A percentile compares a stretch with the other conserved stretches of the same genome.
Conservation (phyloP, 345 rosid species). For the Lagerstroemia speciosa region DNA sequence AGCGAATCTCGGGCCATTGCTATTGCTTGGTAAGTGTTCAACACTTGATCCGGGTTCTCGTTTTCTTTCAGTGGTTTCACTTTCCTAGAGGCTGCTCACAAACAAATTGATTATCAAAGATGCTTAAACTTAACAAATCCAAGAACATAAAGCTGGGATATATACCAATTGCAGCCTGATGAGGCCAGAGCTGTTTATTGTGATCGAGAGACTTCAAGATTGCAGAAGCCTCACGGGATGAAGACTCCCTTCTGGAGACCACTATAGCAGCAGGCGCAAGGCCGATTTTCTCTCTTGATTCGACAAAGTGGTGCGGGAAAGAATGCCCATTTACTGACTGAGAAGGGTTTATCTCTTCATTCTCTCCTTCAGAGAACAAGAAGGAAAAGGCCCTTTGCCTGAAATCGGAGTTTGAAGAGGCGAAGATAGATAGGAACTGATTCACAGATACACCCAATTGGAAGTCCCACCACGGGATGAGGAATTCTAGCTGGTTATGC, state of each 20-base stretch:
- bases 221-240: conserved; percentile 35
- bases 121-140: not conserved
- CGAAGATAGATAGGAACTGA: conserved; percentile 77
- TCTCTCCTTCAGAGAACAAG: conserved; percentile 72
- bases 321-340: conserved; percentile 73
- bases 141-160: conserved; percentile 1
- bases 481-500: conserved; percentile 67
- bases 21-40: conserved; percentile 73
- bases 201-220: conserved; percentile 50
- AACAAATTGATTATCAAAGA: not conserved
- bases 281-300: conserved; percentile 55
- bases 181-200: conserved; percentile 47
- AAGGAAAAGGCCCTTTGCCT: conserved; percentile 84
- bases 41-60: conserved; percentile 43
- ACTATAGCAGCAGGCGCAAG: conserved; percentile 85
- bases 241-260: conserved; percentile 38
- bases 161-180: conserved; percentile 51
- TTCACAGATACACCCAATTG: conserved; percentile 84
- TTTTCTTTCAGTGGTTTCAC: conserved; percentile 60
- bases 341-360: conserved; percentile 59
- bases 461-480: conserved; percentile 99
- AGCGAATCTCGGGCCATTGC: conserved; percentile 75
- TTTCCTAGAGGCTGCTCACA: conserved; percentile 38
- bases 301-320: conserved; percentile 71
- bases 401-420: conserved; percentile 68